Percentiles rank a stretch among this genome's conserved stretches.
Evolutionary conservation across 192 early-diverging fungal species (phyloP).

Genomic region (Podila minutissima): DNA sequence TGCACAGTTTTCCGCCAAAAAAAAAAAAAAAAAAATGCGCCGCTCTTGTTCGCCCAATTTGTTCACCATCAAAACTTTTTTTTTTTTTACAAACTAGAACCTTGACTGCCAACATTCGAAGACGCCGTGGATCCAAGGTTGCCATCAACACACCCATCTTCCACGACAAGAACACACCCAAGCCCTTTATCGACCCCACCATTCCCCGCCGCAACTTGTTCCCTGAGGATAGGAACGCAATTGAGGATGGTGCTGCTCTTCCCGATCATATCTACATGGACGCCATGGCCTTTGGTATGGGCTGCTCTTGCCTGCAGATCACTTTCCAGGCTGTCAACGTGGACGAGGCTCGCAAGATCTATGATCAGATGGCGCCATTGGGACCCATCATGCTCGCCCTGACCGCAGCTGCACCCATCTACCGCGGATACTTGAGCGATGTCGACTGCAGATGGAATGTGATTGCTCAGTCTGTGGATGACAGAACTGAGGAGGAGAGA

Average conservation of each 20-base stretch:
- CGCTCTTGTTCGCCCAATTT: neutral
- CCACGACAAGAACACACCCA: slow-evolving; percentile 89
- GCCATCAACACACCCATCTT: slow-evolving; percentile 97
- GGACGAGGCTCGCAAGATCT: slow-evolving; percentile 90
- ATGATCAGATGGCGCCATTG: slow-evolving; percentile 93
- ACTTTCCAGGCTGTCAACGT: slow-evolving; percentile 97
- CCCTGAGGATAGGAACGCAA: slow-evolving; percentile 76
- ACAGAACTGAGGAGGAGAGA: slow-evolving; percentile 92
- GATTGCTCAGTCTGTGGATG: slow-evolving; percentile 92
- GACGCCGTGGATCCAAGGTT: slow-evolving; percentile 93
- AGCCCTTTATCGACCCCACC: slow-evolving; percentile 85
- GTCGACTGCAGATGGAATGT: slow-evolving; percentile 99
- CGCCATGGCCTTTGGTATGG: slow-evolving; percentile 99
- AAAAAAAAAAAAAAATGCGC: neutral
- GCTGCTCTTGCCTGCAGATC: slow-evolving; percentile 97
- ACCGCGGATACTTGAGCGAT: slow-evolving; percentile 93
- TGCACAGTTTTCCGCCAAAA: neutral
- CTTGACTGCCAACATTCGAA: slow-evolving; percentile 92
- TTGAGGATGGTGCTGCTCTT: slow-evolving; percentile 78
- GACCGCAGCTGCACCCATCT: slow-evolving; percentile 92
- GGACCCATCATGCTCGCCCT: slow-evolving; percentile 96
- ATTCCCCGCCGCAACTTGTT: slow-evolving; percentile 71
- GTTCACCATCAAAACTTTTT: no score
- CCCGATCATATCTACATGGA: slow-evolving; percentile 97
- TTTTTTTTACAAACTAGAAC: slow-evolving; percentile 59